phyloP scores from a whole-genome alignment of 73 alveolate genomes.

The Tetrahymena borealis region DNA sequence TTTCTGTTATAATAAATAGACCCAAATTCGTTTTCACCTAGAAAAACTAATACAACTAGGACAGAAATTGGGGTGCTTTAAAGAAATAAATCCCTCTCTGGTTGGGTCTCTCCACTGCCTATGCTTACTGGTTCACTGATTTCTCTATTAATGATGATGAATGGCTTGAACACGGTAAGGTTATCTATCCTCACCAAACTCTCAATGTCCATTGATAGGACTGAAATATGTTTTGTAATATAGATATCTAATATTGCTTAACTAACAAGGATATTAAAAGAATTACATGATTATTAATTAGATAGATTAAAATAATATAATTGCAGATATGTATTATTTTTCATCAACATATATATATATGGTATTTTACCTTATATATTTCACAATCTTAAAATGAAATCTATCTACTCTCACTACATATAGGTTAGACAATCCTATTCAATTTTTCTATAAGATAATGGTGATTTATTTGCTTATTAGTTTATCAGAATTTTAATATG shows the following conservation, averaged over 20 bases:
- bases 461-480: too few species aligned
- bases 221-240: not conserved
- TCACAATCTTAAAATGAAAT: too few species aligned
- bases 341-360: not conserved
- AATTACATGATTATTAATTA: not conserved
- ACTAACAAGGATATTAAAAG: not conserved
- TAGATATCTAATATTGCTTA: not conserved
- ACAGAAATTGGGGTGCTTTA: not conserved
- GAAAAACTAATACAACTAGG: not conserved
- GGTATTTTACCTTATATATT: not conserved
- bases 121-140: constrained; percentile 1
- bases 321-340: not conserved
- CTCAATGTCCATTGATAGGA: not conserved
- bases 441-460: too few species aligned
- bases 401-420: too few species aligned
- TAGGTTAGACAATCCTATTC: too few species aligned
- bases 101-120: not conserved
- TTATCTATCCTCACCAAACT: not conserved
- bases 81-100: not conserved
- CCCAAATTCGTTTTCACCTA: not conserved
- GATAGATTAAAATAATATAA: not conserved
- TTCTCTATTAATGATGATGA: constrained; percentile 1
- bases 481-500: too few species aligned
- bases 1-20: not conserved
- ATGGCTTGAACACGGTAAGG: constrained; percentile 3